Evolutionary conservation across 2,329 filamentous ascomycete genomes (phyloP).

Genomic region (Cercospora sp.): DNA sequence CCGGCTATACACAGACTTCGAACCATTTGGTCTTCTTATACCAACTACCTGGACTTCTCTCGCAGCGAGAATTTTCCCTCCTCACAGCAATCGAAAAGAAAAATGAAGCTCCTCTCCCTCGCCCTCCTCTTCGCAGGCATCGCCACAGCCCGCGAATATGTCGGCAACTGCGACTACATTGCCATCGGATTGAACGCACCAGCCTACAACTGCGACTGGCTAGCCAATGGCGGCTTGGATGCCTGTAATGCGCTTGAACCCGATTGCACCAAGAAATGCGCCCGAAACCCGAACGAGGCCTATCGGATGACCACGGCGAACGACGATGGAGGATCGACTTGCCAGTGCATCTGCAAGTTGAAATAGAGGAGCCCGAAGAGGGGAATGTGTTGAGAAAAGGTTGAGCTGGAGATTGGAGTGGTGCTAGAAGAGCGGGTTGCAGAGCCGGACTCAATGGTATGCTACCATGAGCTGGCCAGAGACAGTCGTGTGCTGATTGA

Average conservation of each 20-base stretch:
- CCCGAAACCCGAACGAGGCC: background rate
- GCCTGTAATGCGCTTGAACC: background rate
- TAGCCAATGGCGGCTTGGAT: background rate
- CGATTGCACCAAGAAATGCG: background rate
- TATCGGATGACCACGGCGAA: background rate
- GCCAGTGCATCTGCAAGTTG: background rate
- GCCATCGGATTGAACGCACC: background rate
- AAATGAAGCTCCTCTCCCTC: background rate
- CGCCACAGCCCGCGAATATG: background rate
- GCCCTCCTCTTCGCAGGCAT: background rate
- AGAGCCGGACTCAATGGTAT: background rate
- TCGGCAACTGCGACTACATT: background rate
- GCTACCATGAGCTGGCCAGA: accelerated
- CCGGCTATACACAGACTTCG: background rate
- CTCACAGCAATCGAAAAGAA: background rate
- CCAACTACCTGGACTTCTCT: too few species aligned
- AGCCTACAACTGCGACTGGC: background rate
- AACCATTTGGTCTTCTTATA: too few species aligned
- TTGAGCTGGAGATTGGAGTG: background rate
- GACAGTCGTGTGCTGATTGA: background rate
- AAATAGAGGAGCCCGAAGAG: background rate
- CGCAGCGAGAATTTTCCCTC: too few species aligned
- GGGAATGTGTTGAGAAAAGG: background rate
- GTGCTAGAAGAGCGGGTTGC: background rate
- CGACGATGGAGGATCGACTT: background rate